These are phyloP conservation scores for Aspergillus steynii DNA, from an alignment of 495 filamentous ascomycete species.

Conservation along the genomic window DNA sequence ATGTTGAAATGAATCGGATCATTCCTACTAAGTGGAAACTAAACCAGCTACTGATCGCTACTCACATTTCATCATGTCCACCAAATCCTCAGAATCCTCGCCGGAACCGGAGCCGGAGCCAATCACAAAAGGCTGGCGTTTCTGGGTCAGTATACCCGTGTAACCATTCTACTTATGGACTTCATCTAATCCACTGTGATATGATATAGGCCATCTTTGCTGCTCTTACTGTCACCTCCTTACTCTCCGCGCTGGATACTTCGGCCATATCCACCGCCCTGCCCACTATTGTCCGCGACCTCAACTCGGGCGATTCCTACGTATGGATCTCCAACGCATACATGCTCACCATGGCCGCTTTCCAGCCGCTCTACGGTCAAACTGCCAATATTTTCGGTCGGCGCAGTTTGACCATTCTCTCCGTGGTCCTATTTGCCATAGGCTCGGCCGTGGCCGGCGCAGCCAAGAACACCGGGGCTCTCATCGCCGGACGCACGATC, in stretches of 20 bases:
- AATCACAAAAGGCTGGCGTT: no score
- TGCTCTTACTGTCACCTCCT: background rate
- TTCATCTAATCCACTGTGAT: no score
- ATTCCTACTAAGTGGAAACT: no score
- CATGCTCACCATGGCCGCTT: constrained; percentile 26
- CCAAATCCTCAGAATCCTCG: no score
- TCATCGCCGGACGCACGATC: constrained; percentile 22
- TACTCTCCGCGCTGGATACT: constrained; percentile 29
- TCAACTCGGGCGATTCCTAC: constrained; percentile 32
- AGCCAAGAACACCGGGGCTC: constrained; percentile 31
- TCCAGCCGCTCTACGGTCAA: constrained; percentile 35
- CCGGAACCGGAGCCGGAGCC: no score
- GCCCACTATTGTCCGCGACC: constrained; percentile 34
- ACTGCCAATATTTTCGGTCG: constrained; percentile 50
- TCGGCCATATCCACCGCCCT: constrained; percentile 42
- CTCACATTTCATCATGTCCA: no score
- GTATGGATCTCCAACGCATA: constrained; percentile 42
- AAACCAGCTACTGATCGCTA: no score
- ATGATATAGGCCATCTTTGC: background rate
- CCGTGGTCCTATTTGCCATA: constrained; percentile 40
- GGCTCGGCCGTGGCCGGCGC: constrained; percentile 42
- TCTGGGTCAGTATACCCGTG: no score
- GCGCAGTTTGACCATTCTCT: constrained; percentile 36
- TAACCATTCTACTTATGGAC: no score
- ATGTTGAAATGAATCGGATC: no score